Base-by-base conservation (phyloP, 2,329 filamentous ascomycete genomes). In the Cylindrodendrum hubeiense region DNA sequence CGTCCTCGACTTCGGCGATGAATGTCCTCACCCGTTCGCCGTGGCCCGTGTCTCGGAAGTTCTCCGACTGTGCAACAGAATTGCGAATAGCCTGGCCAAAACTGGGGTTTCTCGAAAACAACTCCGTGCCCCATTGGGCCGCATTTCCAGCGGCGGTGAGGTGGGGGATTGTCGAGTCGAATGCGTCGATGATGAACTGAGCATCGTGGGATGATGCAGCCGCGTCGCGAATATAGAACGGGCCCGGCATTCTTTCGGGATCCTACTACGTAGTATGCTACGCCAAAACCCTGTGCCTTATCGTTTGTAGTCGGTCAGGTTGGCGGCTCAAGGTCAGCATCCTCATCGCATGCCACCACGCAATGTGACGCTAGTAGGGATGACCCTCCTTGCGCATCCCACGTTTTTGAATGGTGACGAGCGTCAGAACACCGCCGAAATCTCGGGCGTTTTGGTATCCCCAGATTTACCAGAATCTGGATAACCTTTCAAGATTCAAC, bases 101-200 rank as follows among this genome's bases (percentile, higher is more conserved):
- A 15, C 65, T 70, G 24, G 74, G 50, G 34, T 67, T 71, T 9
- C 59, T 58, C 5, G 72, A 75, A 41, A 77, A 73, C 21, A 65
- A 75, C 62, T 67, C 52, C 19, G 64, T 51, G 8, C 75, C 75
- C 74, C 77, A 78, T 71, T 75, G 75, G n/a, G 52, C 71, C 51
- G 61, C 68, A 50, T 71, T 77, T 34, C 72, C 77, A 19, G 71
- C 61, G 13, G 71, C 70, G 39, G 52, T 66, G 49, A 79, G 71
- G 57, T 74, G 68, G 50, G 74, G 70, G 39, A 79, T 50, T 9
- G 69, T 72, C 10, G 74, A 77, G 64, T 77, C 71, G 67, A 78
- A 76, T 50, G 74, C 75, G 26, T 70, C 69, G 30, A 74, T 59
- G 44, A 79, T 74, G 71, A 77, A 77, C 33, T 71, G 59, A 56